phyloP scores from a whole-genome alignment of 164 flowering plant genomes.

The Annona squamosa region DNA sequence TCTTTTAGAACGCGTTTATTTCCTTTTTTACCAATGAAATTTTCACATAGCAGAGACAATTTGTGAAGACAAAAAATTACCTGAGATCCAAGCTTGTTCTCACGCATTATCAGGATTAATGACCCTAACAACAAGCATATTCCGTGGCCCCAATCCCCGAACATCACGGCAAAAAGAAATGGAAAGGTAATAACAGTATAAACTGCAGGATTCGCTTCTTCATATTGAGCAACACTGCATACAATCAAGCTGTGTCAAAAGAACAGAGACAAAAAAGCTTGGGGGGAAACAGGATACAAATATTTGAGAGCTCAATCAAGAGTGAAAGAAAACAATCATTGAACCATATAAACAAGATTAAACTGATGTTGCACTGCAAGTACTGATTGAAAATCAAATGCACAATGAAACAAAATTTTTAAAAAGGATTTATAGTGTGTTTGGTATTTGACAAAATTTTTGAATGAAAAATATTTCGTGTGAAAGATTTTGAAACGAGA shows the following conservation, averaged over 20 bases:
- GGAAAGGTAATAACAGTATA: conserved; percentile 89
- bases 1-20: no score
- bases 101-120: conserved; percentile 66
- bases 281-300: not conserved
- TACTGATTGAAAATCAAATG: no score
- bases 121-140: conserved; percentile 87
- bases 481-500: no score
- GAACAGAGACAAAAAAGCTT: no score
- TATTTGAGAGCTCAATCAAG: not conserved
- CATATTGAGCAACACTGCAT: conserved; percentile 88
- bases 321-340: not conserved
- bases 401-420: no score
- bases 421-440: no score
- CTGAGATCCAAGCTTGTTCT: conserved; percentile 64
- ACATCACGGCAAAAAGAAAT: conserved; percentile 99
- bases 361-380: no score
- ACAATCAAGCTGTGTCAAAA: conserved; percentile 9
- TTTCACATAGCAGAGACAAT: no score
- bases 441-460: no score
- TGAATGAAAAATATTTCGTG: no score
- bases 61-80: conserved; percentile 19
- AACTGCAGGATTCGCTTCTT: conserved; percentile 97
- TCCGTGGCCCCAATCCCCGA: conserved; percentile 99
- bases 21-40: no score
- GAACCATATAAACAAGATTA: no score